A percentile compares a stretch with the other conserved stretches of the same genome.
Conservation (phyloP, 2,329 filamentous ascomycete genomes). For the Calonectria henricotiae region DNA sequence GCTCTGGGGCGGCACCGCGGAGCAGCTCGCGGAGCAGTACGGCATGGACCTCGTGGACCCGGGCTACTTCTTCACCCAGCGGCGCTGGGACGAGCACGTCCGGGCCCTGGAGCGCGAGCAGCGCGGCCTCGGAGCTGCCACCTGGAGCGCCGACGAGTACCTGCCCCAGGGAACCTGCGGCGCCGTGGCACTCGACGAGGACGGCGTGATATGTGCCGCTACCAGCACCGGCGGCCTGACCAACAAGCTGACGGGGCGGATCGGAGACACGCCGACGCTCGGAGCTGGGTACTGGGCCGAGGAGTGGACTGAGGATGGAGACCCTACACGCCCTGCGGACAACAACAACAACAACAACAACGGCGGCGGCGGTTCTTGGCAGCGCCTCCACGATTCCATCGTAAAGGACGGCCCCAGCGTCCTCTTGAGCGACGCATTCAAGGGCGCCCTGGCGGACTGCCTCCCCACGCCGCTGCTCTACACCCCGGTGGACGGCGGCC, state of each 20-base stretch:
- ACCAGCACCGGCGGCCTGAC: conserved; percentile 85
- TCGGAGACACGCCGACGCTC: conserved; percentile 88
- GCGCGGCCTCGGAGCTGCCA: conserved; percentile 59
- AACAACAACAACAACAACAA: neutral
- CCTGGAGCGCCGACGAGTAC: conserved; percentile 76
- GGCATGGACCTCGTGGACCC: conserved; percentile 80
- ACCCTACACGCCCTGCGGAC: conserved; percentile 49
- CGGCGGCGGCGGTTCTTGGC: conserved; percentile 30
- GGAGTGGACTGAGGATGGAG: conserved; percentile 76
- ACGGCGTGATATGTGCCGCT: conserved; percentile 80
- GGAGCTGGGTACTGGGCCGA: conserved; percentile 95
- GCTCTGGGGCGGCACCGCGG: conserved; percentile 78
- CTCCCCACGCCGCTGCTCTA: conserved; percentile 68
- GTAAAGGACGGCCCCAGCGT: conserved; percentile 36
- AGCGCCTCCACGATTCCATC: conserved; percentile 37
- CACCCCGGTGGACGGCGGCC: conserved; percentile 49
- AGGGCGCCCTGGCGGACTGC: conserved; percentile 72
- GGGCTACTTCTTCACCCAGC: conserved; percentile 85
- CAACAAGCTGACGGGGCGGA: conserved; percentile 88
- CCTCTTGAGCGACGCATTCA: conserved; percentile 59
- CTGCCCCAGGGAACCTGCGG: conserved; percentile 89
- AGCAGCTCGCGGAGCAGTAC: conserved; percentile 78
- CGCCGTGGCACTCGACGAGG: conserved; percentile 84
- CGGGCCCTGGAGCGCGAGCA: conserved; percentile 71
- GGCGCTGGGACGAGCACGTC: conserved; percentile 84